Percentiles rank a stretch among this genome's conserved stretches.
phyloP scores from a whole-genome alignment of 192 early-diverging fungal species.

The Coemansia pectinata region DNA sequence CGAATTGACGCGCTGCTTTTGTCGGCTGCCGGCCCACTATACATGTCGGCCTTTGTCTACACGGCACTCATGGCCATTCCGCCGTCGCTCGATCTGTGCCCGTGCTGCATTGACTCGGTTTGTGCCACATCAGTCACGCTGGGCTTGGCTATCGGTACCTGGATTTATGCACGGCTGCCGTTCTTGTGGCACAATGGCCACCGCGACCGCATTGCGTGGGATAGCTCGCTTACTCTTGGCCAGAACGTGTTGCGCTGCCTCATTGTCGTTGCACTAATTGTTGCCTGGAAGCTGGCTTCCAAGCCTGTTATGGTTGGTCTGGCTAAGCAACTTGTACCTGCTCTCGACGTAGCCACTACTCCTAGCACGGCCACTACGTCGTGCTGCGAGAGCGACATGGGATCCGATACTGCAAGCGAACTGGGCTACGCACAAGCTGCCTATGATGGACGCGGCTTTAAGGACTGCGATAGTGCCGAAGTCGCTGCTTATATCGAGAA shows the following conservation, averaged over 20 bases:
- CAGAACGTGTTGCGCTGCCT: conserved; percentile 40
- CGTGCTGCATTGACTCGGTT: conserved; percentile 54
- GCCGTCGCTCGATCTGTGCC: conserved; percentile 47
- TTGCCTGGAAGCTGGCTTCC: conserved; percentile 50
- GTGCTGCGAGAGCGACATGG: conserved; percentile 8
- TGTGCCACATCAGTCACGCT: conserved; percentile 47
- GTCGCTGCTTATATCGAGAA: neutral
- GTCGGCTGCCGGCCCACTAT: conserved; percentile 41
- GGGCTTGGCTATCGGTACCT: conserved; percentile 40
- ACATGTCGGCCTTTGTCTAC: conserved; percentile 27
- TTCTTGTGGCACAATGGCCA: conserved; percentile 35
- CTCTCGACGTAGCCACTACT: neutral
- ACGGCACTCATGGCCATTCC: conserved; percentile 35
- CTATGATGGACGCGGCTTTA: neutral
- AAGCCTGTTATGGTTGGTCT: conserved; percentile 26
- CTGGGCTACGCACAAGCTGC: neutral
- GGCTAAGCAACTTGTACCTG: conserved; percentile 11
- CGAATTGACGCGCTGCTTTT: conserved; percentile 32
- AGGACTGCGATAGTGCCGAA: neutral
- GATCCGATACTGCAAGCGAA: conserved; percentile 1
- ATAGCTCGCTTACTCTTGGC: conserved; percentile 27
- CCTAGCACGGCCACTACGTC: neutral
- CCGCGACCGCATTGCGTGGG: conserved; percentile 44
- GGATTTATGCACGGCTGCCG: conserved; percentile 43
- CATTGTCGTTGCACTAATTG: conserved; percentile 27